These are phyloP conservation scores for Ophiostoma himal-ulmi DNA, from an alignment of 2,329 filamentous ascomycete genomes.

Conservation along the genomic window DNA sequence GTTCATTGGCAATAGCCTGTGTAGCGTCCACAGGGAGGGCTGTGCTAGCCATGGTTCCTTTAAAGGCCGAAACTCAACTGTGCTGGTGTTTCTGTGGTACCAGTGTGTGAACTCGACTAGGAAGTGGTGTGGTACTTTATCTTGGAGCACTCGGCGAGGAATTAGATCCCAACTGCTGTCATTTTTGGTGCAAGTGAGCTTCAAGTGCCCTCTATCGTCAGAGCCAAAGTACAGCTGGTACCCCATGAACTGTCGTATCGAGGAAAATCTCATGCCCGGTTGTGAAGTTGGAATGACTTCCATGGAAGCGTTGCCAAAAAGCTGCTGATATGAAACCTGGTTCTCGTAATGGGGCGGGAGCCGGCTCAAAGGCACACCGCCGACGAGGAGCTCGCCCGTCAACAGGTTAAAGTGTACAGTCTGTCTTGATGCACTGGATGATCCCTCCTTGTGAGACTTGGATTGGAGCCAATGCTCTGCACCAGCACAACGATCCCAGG, in stretches of 20 bases:
- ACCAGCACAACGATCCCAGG: background rate
- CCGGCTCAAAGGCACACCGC: slow-evolving; percentile 44
- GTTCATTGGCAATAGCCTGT: background rate
- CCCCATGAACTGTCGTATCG: slow-evolving; percentile 31
- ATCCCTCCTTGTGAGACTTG: background rate
- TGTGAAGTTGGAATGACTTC: slow-evolving; percentile 40
- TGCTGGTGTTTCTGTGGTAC: slow-evolving; percentile 28
- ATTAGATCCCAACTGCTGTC: slow-evolving; percentile 32
- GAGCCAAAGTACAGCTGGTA: slow-evolving; percentile 37
- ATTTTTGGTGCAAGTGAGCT: slow-evolving; percentile 29
- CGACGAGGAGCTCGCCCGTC: slow-evolving; percentile 46
- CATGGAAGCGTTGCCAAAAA: slow-evolving; percentile 41
- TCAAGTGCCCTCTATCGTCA: slow-evolving; percentile 28
- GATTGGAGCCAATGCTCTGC: slow-evolving; percentile 12
- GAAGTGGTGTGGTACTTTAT: slow-evolving; percentile 35
- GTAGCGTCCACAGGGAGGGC: slow-evolving; percentile 23
- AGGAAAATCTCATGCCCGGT: slow-evolving; percentile 39
- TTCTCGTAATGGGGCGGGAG: slow-evolving; percentile 42
- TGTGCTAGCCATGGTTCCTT: slow-evolving; percentile 29
- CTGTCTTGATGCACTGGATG: background rate
- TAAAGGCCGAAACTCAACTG: slow-evolving; percentile 34
- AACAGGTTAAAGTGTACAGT: slow-evolving; percentile 46
- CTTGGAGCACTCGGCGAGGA: slow-evolving; percentile 36
- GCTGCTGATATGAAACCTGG: slow-evolving; percentile 36
- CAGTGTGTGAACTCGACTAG: slow-evolving; percentile 42